phyloP scores from a whole-genome alignment of 345 rosid genomes.

The Rhodamnia argentea region DNA sequence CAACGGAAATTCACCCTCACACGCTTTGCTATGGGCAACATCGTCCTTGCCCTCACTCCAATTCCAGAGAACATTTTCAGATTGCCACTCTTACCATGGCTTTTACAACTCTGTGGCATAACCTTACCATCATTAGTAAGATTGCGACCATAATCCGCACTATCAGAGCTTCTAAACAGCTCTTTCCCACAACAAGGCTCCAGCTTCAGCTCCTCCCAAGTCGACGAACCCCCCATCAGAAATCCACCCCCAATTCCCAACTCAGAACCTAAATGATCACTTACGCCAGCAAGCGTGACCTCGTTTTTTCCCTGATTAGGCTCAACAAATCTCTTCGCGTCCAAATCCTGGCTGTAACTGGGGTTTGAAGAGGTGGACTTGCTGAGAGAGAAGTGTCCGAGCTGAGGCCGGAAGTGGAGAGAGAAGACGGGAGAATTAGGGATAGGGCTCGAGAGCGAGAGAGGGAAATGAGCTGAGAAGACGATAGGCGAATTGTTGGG shows the following conservation, averaged over 20 bases:
- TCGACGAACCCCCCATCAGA: constrained; percentile 11
- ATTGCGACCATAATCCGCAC: background rate
- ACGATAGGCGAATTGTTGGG: constrained; percentile 46
- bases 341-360: background rate
- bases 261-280: background rate
- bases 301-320: background rate
- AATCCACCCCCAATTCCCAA: constrained; percentile 7
- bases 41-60: constrained; percentile 37
- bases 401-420: constrained; percentile 52
- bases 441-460: constrained; percentile 14
- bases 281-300: background rate
- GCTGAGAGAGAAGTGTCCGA: constrained; percentile 42
- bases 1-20: constrained; percentile 32
- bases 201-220: constrained; percentile 55
- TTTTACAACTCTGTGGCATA: background rate
- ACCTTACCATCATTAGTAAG: background rate
- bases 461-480: constrained; percentile 44
- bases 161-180: background rate
- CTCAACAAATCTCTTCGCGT: background rate
- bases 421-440: constrained; percentile 33
- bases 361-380: constrained; percentile 29
- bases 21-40: constrained; percentile 33
- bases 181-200: constrained; percentile 19
- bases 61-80: constrained; percentile 10
- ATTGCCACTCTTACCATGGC: background rate